These are phyloP conservation scores for Encephalitozoon intestinalis DNA, from an alignment of 371 early-diverging fungal genomes.

Conservation along the genomic window DNA sequence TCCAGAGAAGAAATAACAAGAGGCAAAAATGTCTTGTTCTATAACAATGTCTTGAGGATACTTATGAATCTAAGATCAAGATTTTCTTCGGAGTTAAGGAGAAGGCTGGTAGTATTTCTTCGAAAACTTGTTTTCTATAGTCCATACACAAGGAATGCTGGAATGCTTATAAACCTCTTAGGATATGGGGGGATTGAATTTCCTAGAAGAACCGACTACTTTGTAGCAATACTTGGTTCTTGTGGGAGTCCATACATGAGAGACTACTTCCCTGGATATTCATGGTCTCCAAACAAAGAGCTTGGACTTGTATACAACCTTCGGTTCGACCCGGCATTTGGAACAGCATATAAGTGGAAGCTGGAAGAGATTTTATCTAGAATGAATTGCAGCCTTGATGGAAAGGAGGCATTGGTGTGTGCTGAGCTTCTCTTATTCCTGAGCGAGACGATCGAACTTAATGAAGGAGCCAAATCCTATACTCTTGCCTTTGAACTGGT, in stretches of 20 bases:
- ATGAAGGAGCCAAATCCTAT: not conserved
- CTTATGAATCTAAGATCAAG: conserved; percentile 1
- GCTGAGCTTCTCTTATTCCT: not conserved
- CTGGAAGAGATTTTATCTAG: conserved; percentile 18
- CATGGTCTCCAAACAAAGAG: conserved; percentile 12
- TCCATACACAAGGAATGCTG: conserved; percentile 31
- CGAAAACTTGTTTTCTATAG: conserved; percentile 13
- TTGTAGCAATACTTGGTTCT: conserved; percentile 14
- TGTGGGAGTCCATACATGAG: conserved; percentile 2
- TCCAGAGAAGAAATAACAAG: not conserved
- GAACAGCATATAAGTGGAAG: conserved; percentile 7
- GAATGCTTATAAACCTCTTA: conserved; percentile 14
- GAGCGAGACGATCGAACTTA: not conserved
- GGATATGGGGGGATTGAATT: not conserved
- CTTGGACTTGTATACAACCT: conserved; percentile 27
- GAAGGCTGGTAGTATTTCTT: not conserved
- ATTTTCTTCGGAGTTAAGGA: not conserved
- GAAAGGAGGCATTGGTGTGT: not conserved
- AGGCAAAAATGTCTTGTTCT: conserved; percentile 7
- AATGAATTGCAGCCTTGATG: not conserved
- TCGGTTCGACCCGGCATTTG: conserved; percentile 6
- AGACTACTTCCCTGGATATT: not conserved
- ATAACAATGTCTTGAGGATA: conserved; percentile 11
- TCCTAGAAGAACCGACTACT: conserved; percentile 1
- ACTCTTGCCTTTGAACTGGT: not conserved